A percentile compares a stretch with the other conserved stretches of the same genome.
These are phyloP conservation scores for Wickerhamiella kazuoi DNA, from an alignment of 805 yeast species.

Conservation along the genomic window DNA sequence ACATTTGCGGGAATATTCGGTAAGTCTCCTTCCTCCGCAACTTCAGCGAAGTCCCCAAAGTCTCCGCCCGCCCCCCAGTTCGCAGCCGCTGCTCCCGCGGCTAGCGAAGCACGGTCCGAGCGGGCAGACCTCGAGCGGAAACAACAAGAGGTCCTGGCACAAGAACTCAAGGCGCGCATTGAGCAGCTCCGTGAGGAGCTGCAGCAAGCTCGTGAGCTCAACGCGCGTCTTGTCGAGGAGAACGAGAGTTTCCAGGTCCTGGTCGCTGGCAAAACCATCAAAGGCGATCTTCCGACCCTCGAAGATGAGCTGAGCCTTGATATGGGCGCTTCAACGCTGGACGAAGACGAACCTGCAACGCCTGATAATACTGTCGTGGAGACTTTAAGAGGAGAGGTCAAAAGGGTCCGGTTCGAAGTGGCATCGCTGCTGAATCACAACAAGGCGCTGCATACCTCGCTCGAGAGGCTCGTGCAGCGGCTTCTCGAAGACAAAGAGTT, in stretches of 20 bases:
- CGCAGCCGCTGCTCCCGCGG: constrained; percentile 3
- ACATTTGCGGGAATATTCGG: neutral
- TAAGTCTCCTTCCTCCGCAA: neutral
- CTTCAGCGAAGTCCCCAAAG: neutral
- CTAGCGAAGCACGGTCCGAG: neutral
- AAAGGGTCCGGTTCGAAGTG: constrained; percentile 16
- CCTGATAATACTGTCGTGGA: neutral
- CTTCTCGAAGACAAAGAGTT: constrained; percentile 19
- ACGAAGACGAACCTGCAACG: neutral
- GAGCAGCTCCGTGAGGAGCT: constrained; percentile 21
- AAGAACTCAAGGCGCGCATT: constrained; percentile 17
- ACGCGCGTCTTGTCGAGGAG: constrained; percentile 27
- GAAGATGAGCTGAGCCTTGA: constrained; percentile 2
- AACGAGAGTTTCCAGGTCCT: constrained; percentile 21
- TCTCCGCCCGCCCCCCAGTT: constrained; percentile 7
- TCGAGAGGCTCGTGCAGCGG: constrained; percentile 21
- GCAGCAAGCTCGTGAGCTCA: constrained; percentile 40
- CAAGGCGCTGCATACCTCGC: constrained; percentile 17
- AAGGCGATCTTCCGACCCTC: constrained; percentile 7
- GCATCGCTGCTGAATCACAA: constrained; percentile 18
- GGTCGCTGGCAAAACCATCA: constrained; percentile 19
- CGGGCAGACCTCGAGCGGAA: constrained; percentile 13
- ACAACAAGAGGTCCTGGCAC: constrained; percentile 17
- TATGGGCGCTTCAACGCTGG: constrained; percentile 1
- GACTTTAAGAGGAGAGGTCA: constrained; percentile 2